These are phyloP conservation scores for Aspergillus amoenus DNA, from an alignment of 2,329 filamentous ascomycete species.

Conservation along the genomic window DNA sequence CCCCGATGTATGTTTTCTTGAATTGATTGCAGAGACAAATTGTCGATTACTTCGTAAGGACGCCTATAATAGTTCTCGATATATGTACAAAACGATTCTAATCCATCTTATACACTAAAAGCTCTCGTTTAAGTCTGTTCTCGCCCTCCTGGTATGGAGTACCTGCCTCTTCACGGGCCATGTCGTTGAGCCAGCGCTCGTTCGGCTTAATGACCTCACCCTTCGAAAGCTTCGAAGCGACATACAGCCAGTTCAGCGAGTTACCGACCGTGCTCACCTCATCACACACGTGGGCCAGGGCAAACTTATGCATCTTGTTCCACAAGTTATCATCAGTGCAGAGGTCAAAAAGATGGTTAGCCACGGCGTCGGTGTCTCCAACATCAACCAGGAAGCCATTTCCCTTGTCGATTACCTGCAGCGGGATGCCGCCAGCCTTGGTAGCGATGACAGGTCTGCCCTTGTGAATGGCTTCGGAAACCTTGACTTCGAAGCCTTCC, in stretches of 20 bases:
- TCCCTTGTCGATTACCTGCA: conserved; percentile 70
- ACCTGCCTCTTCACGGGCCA: conserved; percentile 66
- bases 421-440: conserved; percentile 72
- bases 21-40: neutral
- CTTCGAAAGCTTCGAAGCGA: conserved; percentile 66
- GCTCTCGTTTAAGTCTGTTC: conserved; percentile 52
- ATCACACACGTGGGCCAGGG: conserved; percentile 68
- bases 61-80: too few species aligned
- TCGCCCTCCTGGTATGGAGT: conserved; percentile 60
- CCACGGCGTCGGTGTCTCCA: conserved; percentile 69
- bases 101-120: conserved; percentile 22
- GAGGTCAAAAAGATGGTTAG: conserved; percentile 63
- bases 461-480: conserved; percentile 78
- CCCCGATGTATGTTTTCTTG: conserved; percentile 4
- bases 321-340: conserved; percentile 67
- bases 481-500: conserved; percentile 84
- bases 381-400: conserved; percentile 73
- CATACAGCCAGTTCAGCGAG: conserved; percentile 72
- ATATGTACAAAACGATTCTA: conserved; percentile 4
- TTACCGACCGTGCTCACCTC: conserved; percentile 82
- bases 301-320: conserved; percentile 64
- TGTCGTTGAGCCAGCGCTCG: conserved; percentile 70
- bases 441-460: conserved; percentile 77
- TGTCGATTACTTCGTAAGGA: too few species aligned
- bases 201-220: conserved; percentile 58